Base-by-base conservation (phyloP, 768 basidiomycete species). In the Auriscalpium vulgare region DNA sequence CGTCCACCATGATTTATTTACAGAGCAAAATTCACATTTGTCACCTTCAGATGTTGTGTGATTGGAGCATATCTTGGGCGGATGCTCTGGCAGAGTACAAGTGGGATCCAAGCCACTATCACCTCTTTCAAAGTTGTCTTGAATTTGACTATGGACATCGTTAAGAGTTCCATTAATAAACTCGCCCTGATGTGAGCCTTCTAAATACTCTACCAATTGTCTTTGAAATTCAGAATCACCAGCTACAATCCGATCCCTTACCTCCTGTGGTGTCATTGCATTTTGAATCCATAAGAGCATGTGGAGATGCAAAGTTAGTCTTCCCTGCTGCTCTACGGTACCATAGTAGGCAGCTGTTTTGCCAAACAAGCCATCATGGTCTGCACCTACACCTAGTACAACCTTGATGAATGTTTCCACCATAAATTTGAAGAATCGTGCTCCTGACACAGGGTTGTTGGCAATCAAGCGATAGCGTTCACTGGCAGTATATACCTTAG, bases 251-350 rank as follows among this genome's bases (percentile, higher is more conserved):
- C 48, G 23, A 53, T 61, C 57, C 3, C 62, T n/a, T 16, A 65
- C 59, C 38, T 61, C 47, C 53, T 63, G 62, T 8, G 63, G 62
- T 8, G 50, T 49, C 5, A 53, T 37, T 7, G 51, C 47, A 8
- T 52, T 40, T 16, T 53, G 17, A n/a, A 65, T 54, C 60, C 57
- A 63, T 21, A 63, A 16, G 17, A 63, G 36, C n/a, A 57, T 10
- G 50, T 67, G 66, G 0, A 64, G 29, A 54, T 67, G 64, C 23
- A 67, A 53, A 11, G 66, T 64, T 61, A 56, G 0, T 61, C 65
- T n/a, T 29, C 29, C 29, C 29, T 29, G 29, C 7, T 29, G 29
- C 7, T 29, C 29, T 4, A 29, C 29, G 7, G 60, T 65, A 2
- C 63, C 65, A 56, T 64, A 66, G 35, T 61, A 64, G 16, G 48